phyloP scores from a whole-genome alignment of 2,329 filamentous ascomycete genomes.

The Neocatenulostroma microsporum region DNA sequence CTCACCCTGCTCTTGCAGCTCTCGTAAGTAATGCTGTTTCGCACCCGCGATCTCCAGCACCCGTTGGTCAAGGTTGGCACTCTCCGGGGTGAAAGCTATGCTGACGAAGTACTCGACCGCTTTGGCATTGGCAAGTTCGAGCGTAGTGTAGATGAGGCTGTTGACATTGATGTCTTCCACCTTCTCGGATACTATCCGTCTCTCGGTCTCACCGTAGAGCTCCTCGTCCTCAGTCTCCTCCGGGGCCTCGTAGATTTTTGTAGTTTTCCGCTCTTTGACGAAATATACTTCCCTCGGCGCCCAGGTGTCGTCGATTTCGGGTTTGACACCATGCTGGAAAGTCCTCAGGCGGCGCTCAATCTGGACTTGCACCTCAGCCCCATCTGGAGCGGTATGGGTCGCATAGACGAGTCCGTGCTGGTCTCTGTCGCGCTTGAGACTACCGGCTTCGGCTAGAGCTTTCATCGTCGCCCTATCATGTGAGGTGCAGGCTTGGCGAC shows the following conservation, averaged over 20 bases:
- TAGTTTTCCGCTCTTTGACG: conserved; percentile 7
- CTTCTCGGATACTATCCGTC: no score
- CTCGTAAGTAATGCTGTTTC: background rate
- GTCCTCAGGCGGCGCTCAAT: conserved; percentile 5
- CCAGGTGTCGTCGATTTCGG: conserved; percentile 3
- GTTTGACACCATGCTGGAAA: conserved; percentile 6
- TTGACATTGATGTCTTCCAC: no score
- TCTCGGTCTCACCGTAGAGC: conserved; percentile 8
- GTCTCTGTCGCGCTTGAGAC: background rate
- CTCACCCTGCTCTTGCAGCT: conserved; percentile 6
- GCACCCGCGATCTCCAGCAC: conserved; percentile 2
- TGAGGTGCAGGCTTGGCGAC: background rate
- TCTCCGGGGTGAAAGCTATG: conserved; percentile 3
- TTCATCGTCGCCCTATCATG: background rate
- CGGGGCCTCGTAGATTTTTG: background rate
- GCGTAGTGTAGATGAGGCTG: conserved; percentile 2
- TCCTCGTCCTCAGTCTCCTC: conserved; percentile 1
- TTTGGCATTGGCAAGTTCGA: conserved; percentile 12
- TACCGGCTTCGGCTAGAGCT: background rate
- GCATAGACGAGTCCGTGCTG: conserved; percentile 1
- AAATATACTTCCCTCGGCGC: conserved; percentile 3
- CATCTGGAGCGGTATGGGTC: background rate
- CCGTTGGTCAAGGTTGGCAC: conserved; percentile 6
- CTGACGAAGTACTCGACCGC: conserved; percentile 11
- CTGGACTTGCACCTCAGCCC: conserved; percentile 7